A percentile compares a stretch with the other conserved stretches of the same genome.
Evolutionary conservation across 768 basidiomycete genomes (phyloP).

Genomic region (Panaeolus papilionaceus): DNA sequence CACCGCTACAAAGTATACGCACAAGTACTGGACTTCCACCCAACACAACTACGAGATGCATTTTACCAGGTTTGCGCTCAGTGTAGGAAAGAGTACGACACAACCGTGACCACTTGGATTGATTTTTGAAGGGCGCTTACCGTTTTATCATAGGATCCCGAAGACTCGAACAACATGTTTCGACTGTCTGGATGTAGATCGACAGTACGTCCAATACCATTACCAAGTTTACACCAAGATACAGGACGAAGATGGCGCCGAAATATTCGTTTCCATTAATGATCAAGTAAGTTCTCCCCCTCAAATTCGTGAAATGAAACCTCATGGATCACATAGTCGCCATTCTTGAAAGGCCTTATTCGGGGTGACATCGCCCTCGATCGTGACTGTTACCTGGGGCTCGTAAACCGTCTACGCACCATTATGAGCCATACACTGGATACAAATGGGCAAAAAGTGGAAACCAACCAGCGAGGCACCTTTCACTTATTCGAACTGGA

Average conservation of each 20-base stretch:
- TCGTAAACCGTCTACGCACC: slow-evolving; percentile 55
- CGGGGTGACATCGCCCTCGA: slow-evolving; percentile 52
- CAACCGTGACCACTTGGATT: background rate
- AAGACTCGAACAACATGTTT: slow-evolving; percentile 50
- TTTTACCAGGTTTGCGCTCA: slow-evolving; percentile 55
- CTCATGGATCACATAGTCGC: slow-evolving; percentile 38
- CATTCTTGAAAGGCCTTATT: slow-evolving; percentile 49
- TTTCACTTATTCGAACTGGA: slow-evolving; percentile 30
- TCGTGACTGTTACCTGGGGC: slow-evolving; percentile 42
- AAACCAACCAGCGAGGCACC: slow-evolving; percentile 20
- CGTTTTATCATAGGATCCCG: slow-evolving; percentile 46
- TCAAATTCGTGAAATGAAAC: background rate
- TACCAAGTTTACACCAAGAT: slow-evolving; percentile 58
- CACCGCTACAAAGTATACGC: slow-evolving; percentile 51
- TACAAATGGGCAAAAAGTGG: slow-evolving; percentile 20
- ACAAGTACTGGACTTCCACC: slow-evolving; percentile 61
- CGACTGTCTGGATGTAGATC: slow-evolving; percentile 58
- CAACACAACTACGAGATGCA: slow-evolving; percentile 53
- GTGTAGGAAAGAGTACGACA: slow-evolving; percentile 56
- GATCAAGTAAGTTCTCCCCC: slow-evolving; percentile 43
- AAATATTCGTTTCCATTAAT: slow-evolving; percentile 53
- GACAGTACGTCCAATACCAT: slow-evolving; percentile 52
- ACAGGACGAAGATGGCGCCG: slow-evolving; percentile 52
- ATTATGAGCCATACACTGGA: slow-evolving; percentile 46
- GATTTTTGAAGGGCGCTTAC: slow-evolving; percentile 12